These are phyloP conservation scores for Daphne laureola DNA, from an alignment of 441 rosid genomes.

Conservation along the genomic window DNA sequence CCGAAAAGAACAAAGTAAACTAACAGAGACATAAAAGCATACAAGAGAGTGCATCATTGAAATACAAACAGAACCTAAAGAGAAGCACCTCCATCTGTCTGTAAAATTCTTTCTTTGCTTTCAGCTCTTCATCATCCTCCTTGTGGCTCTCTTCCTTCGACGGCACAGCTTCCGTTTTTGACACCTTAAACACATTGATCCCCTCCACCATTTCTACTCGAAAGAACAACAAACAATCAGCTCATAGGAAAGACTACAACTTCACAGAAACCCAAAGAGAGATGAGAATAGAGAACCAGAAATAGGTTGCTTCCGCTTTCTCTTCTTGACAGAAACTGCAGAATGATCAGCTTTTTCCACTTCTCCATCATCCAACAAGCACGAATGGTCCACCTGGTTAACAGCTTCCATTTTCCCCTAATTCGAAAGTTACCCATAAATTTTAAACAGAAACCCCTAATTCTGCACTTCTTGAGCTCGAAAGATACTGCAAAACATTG, in stretches of 20 bases:
- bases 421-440: background rate
- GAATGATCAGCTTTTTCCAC: slow-evolving; percentile 24
- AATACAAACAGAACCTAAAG: slow-evolving; percentile 5
- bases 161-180: slow-evolving; percentile 24
- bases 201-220: slow-evolving; percentile 55
- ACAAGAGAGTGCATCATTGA: slow-evolving; percentile 2
- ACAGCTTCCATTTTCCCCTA: slow-evolving; percentile 39
- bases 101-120: slow-evolving; percentile 44
- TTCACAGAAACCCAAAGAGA: background rate
- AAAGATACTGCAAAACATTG: background rate
- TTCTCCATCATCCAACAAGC: slow-evolving; percentile 26
- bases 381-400: slow-evolving; percentile 23
- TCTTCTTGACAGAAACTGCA: slow-evolving; percentile 33
- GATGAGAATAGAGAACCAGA: slow-evolving; percentile 26
- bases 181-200: slow-evolving; percentile 62
- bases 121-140: slow-evolving; percentile 21
- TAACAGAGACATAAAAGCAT: background rate
- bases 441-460: background rate
- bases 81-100: slow-evolving; percentile 57
- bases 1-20: slow-evolving; percentile 6
- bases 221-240: slow-evolving; percentile 8
- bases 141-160: slow-evolving; percentile 17
- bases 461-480: slow-evolving; percentile 1
- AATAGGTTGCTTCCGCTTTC: slow-evolving; percentile 45
- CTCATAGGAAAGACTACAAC: background rate